Percentiles rank a stretch among this genome's conserved stretches.
Conservation (phyloP, 352 stramenopile species). For the Pythium vanterpoolii region DNA sequence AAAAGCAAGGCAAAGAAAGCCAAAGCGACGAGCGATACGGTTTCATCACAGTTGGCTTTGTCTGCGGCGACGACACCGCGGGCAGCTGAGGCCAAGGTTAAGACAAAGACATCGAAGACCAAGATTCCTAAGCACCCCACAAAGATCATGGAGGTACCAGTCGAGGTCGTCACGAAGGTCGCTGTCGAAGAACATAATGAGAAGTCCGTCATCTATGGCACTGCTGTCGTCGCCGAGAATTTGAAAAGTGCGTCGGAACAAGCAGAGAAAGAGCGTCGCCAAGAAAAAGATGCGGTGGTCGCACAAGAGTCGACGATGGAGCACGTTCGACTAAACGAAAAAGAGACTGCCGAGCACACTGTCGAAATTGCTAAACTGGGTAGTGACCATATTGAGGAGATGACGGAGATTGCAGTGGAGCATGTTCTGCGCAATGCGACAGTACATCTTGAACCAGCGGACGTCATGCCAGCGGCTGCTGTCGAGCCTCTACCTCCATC, state of each 20-base stretch:
- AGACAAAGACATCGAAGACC: slow-evolving; percentile 3
- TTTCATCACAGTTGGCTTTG: neutral
- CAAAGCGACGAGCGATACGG: neutral
- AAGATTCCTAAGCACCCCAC: neutral
- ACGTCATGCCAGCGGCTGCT: neutral
- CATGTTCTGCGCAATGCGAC: neutral
- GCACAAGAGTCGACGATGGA: neutral
- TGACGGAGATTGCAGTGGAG: neutral
- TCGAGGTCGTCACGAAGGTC: neutral
- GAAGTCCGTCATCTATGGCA: neutral
- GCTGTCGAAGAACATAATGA: neutral
- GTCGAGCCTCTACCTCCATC: neutral
- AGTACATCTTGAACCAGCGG: neutral
- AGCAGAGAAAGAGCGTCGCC: neutral
- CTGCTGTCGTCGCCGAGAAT: neutral
- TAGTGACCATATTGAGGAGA: neutral
- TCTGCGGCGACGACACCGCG: slow-evolving; percentile 7
- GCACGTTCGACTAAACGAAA: neutral
- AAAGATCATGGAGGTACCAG: neutral
- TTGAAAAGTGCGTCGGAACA: neutral
- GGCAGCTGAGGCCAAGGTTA: neutral
- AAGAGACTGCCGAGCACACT: no score
- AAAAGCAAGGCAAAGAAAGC: slow-evolving; percentile 14
- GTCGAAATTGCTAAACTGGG: neutral
- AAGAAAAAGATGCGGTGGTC: neutral